Conservation (phyloP, 371 early-diverging fungal species). For the Actinomucor elegans region DNA sequence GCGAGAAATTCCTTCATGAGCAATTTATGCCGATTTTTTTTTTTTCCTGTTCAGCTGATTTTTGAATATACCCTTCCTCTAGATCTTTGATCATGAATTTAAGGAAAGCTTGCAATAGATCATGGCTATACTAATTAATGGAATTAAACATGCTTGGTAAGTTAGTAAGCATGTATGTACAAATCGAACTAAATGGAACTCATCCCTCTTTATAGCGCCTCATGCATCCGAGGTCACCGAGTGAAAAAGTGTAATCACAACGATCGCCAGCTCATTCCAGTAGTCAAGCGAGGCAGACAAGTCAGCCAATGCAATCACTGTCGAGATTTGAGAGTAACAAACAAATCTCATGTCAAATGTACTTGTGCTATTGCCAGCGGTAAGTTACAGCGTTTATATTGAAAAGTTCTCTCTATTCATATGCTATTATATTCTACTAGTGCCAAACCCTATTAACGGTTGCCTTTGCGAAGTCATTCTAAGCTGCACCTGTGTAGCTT, state of each 20-base stretch:
- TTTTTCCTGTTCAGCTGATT: not conserved
- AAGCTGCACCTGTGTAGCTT: constrained; percentile 29
- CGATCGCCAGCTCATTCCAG: constrained; percentile 20
- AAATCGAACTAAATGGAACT: not conserved
- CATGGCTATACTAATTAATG: constrained; percentile 28
- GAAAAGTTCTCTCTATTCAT: not conserved
- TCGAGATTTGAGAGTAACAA: constrained; percentile 27
- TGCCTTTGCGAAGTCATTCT: constrained; percentile 32
- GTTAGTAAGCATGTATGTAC: not conserved
- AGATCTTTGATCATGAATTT: not conserved
- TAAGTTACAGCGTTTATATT: constrained; percentile 5
- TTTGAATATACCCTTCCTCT: not conserved
- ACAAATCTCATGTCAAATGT: constrained; percentile 36
- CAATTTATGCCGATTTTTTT: constrained; percentile 6
- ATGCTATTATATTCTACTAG: constrained; percentile 9
- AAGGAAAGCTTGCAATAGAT: not conserved
- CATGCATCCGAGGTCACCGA: constrained; percentile 40
- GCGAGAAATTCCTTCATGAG: too few relatives aligned
- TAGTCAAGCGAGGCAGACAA: constrained; percentile 35
- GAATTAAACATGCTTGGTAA: constrained; percentile 35
- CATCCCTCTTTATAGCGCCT: constrained; percentile 7
- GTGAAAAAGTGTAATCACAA: constrained; percentile 34
- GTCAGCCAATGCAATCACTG: constrained; percentile 39
- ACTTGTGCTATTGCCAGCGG: constrained; percentile 33
- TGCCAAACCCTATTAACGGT: constrained; percentile 35